These are phyloP conservation scores for Melampsora occidentalis DNA, from an alignment of 1,284 basidiomycete species.

Conservation along the genomic window DNA sequence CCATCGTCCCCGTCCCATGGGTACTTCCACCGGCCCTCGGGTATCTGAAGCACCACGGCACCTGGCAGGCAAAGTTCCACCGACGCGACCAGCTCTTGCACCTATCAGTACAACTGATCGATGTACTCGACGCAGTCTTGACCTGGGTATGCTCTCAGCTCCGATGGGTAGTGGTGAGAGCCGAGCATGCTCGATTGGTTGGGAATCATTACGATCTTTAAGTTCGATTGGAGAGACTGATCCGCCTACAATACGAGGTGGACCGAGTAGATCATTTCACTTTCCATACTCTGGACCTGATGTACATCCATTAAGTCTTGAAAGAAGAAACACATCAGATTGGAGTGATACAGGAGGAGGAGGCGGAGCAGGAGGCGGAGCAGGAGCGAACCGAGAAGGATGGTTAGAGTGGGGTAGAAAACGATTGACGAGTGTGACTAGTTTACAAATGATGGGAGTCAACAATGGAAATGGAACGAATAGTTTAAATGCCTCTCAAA, in stretches of 20 bases:
- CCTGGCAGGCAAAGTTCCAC: constrained; percentile 17
- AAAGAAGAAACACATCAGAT: constrained; percentile 5
- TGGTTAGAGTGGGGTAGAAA: constrained; percentile 44
- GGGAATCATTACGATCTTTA: constrained; percentile 42
- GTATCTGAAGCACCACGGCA: constrained; percentile 1
- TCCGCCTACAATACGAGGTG: constrained; percentile 6
- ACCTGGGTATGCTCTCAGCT: constrained; percentile 32
- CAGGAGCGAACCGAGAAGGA: constrained; percentile 15
- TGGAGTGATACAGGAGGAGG: constrained; percentile 1
- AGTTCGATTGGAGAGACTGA: constrained; percentile 43
- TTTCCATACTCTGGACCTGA: constrained; percentile 15
- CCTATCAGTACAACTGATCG: constrained; percentile 41
- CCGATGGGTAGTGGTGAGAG: constrained; percentile 29
- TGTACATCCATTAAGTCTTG: constrained; percentile 7
- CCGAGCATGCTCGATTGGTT: constrained; percentile 33
- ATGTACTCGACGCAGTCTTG: constrained; percentile 12
- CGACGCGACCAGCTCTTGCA: constrained; percentile 28
- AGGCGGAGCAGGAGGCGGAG: not conserved
- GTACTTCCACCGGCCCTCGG: not conserved
- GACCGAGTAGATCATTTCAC: constrained; percentile 12
- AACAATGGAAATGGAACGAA: not conserved
- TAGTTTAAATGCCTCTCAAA: no score
- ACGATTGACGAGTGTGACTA: constrained; percentile 43
- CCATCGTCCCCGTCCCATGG: constrained; percentile 31
- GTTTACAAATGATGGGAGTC: constrained; percentile 26